Evolutionary conservation across 2,329 filamentous ascomycete genomes (phyloP).

Genomic region (Sarocladium strictum): DNA sequence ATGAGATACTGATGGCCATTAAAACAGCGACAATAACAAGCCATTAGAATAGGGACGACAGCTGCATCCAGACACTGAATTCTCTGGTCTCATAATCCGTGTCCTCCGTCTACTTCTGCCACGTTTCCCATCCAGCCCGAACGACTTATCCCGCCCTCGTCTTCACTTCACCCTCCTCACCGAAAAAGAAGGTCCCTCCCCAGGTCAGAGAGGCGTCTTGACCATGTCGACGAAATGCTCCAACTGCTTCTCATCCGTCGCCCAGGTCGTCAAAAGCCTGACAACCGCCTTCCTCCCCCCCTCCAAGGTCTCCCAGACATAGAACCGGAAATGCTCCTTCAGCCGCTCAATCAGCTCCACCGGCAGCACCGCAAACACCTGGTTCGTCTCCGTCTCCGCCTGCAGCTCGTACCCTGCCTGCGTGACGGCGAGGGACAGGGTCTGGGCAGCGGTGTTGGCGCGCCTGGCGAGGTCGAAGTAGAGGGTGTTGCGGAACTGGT

Average conservation of each 20-base stretch:
- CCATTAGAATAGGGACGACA: too few species aligned
- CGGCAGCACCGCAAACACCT: conserved; percentile 42
- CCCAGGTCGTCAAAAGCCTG: conserved; percentile 44
- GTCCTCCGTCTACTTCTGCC: too few species aligned
- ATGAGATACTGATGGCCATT: too few species aligned
- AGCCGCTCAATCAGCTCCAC: conserved; percentile 29
- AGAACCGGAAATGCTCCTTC: conserved; percentile 38
- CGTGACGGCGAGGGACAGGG: conserved; percentile 36
- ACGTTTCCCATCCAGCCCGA: too few species aligned
- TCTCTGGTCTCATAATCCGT: too few species aligned
- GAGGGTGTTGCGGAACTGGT: conserved; percentile 25
- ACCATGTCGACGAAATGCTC: conserved; percentile 28
- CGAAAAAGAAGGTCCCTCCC: background rate
- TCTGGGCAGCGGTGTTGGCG: conserved; percentile 38
- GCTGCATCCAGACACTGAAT: too few species aligned
- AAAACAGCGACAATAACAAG: too few species aligned
- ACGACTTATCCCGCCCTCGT: too few species aligned
- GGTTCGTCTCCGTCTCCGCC: conserved; percentile 43
- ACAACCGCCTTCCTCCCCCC: conserved; percentile 31
- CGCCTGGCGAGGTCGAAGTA: conserved; percentile 40
- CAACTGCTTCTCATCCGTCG: conserved; percentile 36
- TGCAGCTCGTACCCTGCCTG: conserved; percentile 33
- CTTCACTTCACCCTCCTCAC: background rate
- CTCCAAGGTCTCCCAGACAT: conserved; percentile 39
- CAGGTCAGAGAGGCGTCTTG: conserved; percentile 10